Evolutionary conservation across 148 eudicot genomes (phyloP).

Genomic region (Suaeda aralocaspica): DNA sequence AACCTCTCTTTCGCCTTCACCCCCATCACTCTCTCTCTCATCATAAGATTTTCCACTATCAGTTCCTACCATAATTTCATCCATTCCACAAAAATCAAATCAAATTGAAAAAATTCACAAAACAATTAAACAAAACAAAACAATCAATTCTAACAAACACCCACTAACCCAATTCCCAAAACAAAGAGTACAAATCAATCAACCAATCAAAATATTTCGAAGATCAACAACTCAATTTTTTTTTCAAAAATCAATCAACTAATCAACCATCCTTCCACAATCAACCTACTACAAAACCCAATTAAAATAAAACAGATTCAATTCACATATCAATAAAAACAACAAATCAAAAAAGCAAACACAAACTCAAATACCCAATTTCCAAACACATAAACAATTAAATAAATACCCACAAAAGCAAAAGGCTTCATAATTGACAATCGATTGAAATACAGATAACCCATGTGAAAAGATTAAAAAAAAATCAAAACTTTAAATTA

Average conservation of each 20-base stretch:
- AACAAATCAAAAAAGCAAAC: conserved; percentile 16
- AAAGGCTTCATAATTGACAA: background rate
- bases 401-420: conserved; percentile 15
- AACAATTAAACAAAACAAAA: conserved; percentile 13
- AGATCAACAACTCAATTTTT: too few species aligned
- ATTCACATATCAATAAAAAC: conserved; percentile 20
- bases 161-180: conserved; percentile 18
- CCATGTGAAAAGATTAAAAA: conserved; percentile 15
- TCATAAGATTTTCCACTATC: conserved; percentile 41
- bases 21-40: conserved; percentile 55
- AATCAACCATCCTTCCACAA: conserved; percentile 2
- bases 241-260: background rate
- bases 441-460: conserved; percentile 34
- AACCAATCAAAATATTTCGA: conserved; percentile 20
- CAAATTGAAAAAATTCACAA: conserved; percentile 10
- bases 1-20: conserved; percentile 41
- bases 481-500: background rate
- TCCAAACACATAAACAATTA: conserved; percentile 17
- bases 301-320: conserved; percentile 5
- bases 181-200: conserved; percentile 13
- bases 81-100: conserved; percentile 29
- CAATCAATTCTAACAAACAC: conserved; percentile 11
- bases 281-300: background rate
- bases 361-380: conserved; percentile 27
- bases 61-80: conserved; percentile 53